Evolutionary conservation across 192 early-diverging fungal genomes (phyloP).

Genomic region (Backusella psychrophila): DNA sequence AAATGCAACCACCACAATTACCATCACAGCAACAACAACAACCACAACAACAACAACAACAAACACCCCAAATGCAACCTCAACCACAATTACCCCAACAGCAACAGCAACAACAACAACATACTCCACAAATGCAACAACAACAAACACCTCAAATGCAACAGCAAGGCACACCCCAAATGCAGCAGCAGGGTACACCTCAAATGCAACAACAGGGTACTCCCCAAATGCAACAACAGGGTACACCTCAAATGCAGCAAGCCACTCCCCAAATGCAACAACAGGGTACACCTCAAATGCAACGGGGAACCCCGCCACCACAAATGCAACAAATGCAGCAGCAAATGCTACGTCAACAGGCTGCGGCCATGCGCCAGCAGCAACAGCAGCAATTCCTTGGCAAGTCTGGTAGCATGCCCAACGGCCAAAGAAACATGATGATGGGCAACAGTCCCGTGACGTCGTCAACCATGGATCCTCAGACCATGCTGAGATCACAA

Average conservation of each 20-base stretch:
- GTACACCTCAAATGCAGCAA: not conserved
- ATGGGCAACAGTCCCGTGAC: not conserved
- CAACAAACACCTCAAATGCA: slow-evolving; percentile 10
- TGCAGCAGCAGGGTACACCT: not conserved
- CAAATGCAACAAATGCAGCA: slow-evolving; percentile 15
- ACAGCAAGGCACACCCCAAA: slow-evolving; percentile 5
- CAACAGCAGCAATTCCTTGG: slow-evolving; percentile 22
- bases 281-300: not conserved
- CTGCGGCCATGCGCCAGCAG: slow-evolving; percentile 28
- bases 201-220: slow-evolving; percentile 12
- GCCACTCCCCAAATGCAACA: slow-evolving; percentile 2
- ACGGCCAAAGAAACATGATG: slow-evolving; percentile 7
- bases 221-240: slow-evolving; percentile 15
- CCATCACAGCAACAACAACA: not conserved
- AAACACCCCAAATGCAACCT: not conserved
- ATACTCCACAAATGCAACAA: not conserved
- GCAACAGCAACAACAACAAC: slow-evolving; percentile 6
- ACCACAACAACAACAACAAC: not conserved
- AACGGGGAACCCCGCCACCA: slow-evolving; percentile 8
- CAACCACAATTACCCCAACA: slow-evolving; percentile 2
- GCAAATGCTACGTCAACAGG: slow-evolving; percentile 23
- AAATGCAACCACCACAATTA: not conserved
- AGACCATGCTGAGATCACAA: slow-evolving; percentile 15
- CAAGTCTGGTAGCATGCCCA: not conserved
- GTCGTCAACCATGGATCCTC: slow-evolving; percentile 6